Evolutionary conservation across 345 rosid genomes (phyloP).

Genomic region (Populus davidiana): DNA sequence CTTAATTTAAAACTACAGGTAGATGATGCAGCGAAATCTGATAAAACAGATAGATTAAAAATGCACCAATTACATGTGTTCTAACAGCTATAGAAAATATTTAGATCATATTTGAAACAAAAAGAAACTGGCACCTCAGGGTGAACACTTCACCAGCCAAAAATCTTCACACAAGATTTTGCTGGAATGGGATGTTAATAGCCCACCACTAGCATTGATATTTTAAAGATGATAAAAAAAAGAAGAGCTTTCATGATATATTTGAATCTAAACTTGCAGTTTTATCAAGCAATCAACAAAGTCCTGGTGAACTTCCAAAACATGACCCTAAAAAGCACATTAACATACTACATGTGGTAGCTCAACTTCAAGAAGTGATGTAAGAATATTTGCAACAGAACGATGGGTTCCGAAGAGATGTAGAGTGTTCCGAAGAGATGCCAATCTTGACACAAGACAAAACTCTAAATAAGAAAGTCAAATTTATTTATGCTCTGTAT

Average conservation of each 20-base stretch:
- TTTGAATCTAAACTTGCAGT: neutral
- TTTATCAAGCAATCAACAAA: neutral
- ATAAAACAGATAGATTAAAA: neutral
- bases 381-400: neutral
- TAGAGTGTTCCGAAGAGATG: neutral
- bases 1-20: neutral
- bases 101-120: neutral
- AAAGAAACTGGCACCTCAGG: neutral
- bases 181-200: neutral
- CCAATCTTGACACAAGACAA: neutral
- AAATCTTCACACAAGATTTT: neutral
- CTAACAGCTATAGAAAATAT: neutral
- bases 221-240: neutral
- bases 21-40: neutral
- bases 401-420: neutral
- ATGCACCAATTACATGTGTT: neutral
- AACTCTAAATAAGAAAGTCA: neutral
- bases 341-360: neutral
- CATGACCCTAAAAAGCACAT: neutral
- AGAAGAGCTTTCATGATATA: neutral
- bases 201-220: neutral
- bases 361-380: neutral
- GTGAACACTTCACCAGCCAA: neutral
- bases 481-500: neutral
- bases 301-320: neutral